Evolutionary conservation across 768 basidiomycete species (phyloP), one percentile per base, ranked within the genome.

Genomic region (Auricularia heimuer): DNA sequence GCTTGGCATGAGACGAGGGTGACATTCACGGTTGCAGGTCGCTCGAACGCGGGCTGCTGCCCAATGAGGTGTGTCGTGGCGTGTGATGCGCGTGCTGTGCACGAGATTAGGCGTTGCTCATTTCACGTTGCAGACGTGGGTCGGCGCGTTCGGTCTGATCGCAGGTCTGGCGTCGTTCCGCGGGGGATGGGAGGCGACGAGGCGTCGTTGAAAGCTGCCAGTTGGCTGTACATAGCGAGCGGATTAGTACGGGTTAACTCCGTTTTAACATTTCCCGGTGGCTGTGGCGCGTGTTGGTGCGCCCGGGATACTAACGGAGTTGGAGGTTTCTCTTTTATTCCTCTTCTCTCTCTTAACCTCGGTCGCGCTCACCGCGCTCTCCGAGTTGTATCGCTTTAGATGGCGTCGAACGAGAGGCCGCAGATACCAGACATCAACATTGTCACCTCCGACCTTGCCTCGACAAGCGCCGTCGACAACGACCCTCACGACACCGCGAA

Each of bases 151-250:
- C 24, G 78, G 78, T 24, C 71, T 81, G 34, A 67, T 79, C 36
- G 85, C 85, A 21, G 86, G 80, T 11, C 68, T 87, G 1, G 80
- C 82, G 4, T 81, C 87, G 2, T 88, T 89, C 76, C 76, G 85
- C 69, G 82, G 81, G 44, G 87, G 87, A 3, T 90, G 89, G 89
- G 84, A 80, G 65, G 87, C 88, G 1, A 88, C 87, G 11, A 24
- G 16, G 14, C 47, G 47, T 4, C 6, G 11, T 21, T 51, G 47
- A 51, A 18, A 51, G 39, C 39, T 7, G 39, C 44, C 18, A 45
- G 11, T 45, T 8, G 14, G 21, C 47, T 18, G 47, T 51, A 51
- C 21, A 51, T 21, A 42, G 7, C 39, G 8, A 42, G 12, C 39
- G 39, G 39, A 42, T 42, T 42, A 29, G 29, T 42, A 42, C 39